A percentile compares a stretch with the other conserved stretches of the same genome.
Evolutionary conservation across 345 rosid genomes (phyloP).

Genomic region (Salix viminalis): DNA sequence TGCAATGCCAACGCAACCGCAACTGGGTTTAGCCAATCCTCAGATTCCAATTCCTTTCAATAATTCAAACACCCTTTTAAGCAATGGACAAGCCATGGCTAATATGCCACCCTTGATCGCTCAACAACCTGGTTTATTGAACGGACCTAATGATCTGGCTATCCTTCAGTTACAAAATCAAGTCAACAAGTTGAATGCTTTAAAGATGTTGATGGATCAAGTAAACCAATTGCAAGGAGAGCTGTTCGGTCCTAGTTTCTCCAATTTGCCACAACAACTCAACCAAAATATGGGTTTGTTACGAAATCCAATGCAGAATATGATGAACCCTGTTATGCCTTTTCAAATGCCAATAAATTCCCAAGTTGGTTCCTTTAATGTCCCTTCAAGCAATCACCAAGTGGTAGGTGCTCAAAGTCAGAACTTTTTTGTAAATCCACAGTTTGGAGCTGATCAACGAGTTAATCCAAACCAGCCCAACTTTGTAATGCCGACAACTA

Average conservation of each 20-base stretch:
- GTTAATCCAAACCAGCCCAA: slow-evolving; percentile 36
- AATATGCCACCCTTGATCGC: slow-evolving; percentile 31
- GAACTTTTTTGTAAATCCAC: slow-evolving; percentile 38
- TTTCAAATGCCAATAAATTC: slow-evolving; percentile 27
- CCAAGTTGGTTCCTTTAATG: slow-evolving; percentile 12
- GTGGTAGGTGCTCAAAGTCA: slow-evolving; percentile 23
- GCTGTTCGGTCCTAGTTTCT: slow-evolving; percentile 12
- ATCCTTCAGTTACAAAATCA: slow-evolving; percentile 9
- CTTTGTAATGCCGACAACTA: slow-evolving; percentile 10
- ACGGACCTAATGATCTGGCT: background rate
- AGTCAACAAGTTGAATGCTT: slow-evolving; percentile 3
- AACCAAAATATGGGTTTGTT: slow-evolving; percentile 34
- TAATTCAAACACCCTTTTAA: slow-evolving; percentile 5
- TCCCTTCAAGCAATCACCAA: slow-evolving; percentile 4
- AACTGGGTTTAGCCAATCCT: slow-evolving; percentile 32
- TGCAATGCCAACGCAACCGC: slow-evolving; percentile 27
- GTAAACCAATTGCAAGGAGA: slow-evolving; percentile 38
- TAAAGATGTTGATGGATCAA: slow-evolving; percentile 23
- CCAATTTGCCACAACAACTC: slow-evolving; percentile 34
- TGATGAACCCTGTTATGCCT: slow-evolving; percentile 37
- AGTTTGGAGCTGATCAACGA: slow-evolving; percentile 39
- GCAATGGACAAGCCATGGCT: slow-evolving; percentile 14
- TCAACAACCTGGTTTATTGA: slow-evolving; percentile 33
- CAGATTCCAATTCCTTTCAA: slow-evolving; percentile 35
- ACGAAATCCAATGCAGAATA: slow-evolving; percentile 31